These are phyloP conservation scores for Apiotrichum akiyoshidainum DNA, from an alignment of 1,284 basidiomycete species.

Conservation along the genomic window DNA sequence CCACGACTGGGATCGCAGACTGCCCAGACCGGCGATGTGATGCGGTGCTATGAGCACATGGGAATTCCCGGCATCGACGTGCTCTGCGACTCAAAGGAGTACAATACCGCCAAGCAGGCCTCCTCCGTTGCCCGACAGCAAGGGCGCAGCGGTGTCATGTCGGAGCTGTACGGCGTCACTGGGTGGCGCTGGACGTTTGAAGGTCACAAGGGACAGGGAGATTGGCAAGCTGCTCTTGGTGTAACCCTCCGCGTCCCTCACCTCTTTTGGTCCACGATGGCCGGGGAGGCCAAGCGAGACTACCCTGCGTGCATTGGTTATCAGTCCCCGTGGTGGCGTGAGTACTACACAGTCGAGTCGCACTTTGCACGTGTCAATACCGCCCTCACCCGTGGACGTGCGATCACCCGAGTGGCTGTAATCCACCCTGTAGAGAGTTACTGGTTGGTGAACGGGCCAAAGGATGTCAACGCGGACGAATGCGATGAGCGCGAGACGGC, in stretches of 20 bases:
- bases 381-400: slow-evolving; percentile 26
- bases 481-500: slow-evolving; percentile 24
- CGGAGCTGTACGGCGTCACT: slow-evolving; percentile 35
- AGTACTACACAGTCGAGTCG: slow-evolving; percentile 31
- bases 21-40: slow-evolving; percentile 28
- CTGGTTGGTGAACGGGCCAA: slow-evolving; percentile 31
- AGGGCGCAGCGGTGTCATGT: slow-evolving; percentile 25
- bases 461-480: slow-evolving; percentile 27
- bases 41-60: slow-evolving; percentile 35
- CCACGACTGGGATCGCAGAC: slow-evolving; percentile 29
- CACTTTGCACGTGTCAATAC: slow-evolving; percentile 33
- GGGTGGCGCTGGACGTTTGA: slow-evolving; percentile 29
- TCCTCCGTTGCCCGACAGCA: slow-evolving; percentile 27
- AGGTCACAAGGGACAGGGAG: slow-evolving; percentile 34
- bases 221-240: slow-evolving; percentile 37
- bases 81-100: slow-evolving; percentile 30
- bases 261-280: slow-evolving; percentile 28
- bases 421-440: slow-evolving; percentile 36
- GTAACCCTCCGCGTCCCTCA: slow-evolving; percentile 33
- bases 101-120: slow-evolving; percentile 38
- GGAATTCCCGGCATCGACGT: slow-evolving; percentile 36
- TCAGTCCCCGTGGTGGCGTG: slow-evolving; percentile 33
- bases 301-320: slow-evolving; percentile 36
- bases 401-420: slow-evolving; percentile 31
- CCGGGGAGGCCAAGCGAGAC: slow-evolving; percentile 34